Conservation (phyloP, 177 flowering plant species). For the Viscum album region DNA sequence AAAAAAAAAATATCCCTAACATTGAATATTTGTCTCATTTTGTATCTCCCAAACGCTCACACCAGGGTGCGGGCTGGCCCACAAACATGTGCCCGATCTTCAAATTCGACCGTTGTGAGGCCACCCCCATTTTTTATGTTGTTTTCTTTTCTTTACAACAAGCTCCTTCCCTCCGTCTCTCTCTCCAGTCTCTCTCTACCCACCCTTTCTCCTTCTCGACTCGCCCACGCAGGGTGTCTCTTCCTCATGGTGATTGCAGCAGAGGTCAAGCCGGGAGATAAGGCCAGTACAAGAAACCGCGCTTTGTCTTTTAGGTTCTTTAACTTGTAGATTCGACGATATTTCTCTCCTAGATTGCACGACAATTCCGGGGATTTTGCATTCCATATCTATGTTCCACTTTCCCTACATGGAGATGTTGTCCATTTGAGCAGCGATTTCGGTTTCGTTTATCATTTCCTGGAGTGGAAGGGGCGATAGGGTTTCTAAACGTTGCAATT, state of each 20-base stretch:
- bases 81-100: no score
- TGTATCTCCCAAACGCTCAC: no score
- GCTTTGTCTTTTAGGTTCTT: neutral
- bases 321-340: neutral
- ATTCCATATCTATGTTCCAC: no score
- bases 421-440: no score
- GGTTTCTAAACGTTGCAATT: no score
- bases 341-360: neutral
- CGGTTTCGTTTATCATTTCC: no score
- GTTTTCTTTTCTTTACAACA: neutral
- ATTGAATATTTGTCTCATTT: no score
- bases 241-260: conserved; percentile 54
- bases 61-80: no score
- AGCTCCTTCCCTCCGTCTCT: conserved; percentile 11
- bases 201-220: conserved; percentile 13
- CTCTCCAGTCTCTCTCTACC: conserved; percentile 15
- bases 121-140: conserved; percentile 10
- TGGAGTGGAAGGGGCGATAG: no score
- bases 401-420: no score
- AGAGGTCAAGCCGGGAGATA: conserved; percentile 38
- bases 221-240: conserved; percentile 27
- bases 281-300: conserved; percentile 26
- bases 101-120: no score
- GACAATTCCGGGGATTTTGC: neutral
- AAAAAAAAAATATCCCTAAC: no score